Evolutionary conservation across 2,329 filamentous ascomycete species (phyloP).

Genomic region (Fusarium robinianum): DNA sequence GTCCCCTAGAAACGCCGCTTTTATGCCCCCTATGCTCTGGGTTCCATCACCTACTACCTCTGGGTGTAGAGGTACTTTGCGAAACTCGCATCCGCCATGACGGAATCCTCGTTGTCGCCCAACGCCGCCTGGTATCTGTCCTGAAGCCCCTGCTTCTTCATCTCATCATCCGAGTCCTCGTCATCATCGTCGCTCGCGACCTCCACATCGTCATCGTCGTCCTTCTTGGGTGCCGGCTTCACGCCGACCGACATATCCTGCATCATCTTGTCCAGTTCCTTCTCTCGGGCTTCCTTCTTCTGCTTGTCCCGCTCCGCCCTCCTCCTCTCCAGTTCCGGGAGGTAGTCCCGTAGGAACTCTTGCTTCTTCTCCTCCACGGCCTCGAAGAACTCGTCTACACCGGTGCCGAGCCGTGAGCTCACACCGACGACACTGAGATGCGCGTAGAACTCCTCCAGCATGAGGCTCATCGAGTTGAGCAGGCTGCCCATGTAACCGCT

Average conservation of each 20-base stretch:
- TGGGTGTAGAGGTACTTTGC: conserved; percentile 62
- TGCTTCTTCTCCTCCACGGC: conserved; percentile 84
- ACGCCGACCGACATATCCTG: conserved; percentile 73
- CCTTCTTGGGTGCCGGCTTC: conserved; percentile 43
- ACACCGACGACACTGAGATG: conserved; percentile 93
- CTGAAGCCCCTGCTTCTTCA: conserved; percentile 69
- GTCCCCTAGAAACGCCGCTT: conserved; percentile 30
- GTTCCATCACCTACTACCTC: conserved; percentile 30
- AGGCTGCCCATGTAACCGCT: conserved; percentile 96
- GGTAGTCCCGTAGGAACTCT: conserved; percentile 90
- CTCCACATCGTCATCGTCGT: conserved; percentile 53
- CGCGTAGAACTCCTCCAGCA: conserved; percentile 96
- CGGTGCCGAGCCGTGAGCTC: conserved; percentile 88
- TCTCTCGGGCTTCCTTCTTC: conserved; percentile 72
- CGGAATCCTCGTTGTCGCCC: conserved; percentile 58
- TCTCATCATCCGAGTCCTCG: conserved; percentile 62
- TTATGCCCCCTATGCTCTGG: conserved; percentile 12
- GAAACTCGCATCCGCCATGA: conserved; percentile 62
- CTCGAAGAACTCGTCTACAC: conserved; percentile 90
- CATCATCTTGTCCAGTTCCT: conserved; percentile 92
- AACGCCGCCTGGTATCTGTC: conserved; percentile 78
- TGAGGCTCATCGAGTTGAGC: conserved; percentile 95
- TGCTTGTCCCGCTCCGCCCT: conserved; percentile 74
- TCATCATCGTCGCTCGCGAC: conserved; percentile 62
- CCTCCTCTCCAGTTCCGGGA: conserved; percentile 84